Conservation (phyloP, 371 early-diverging fungal species). For the Mortierella sp. region DNA sequence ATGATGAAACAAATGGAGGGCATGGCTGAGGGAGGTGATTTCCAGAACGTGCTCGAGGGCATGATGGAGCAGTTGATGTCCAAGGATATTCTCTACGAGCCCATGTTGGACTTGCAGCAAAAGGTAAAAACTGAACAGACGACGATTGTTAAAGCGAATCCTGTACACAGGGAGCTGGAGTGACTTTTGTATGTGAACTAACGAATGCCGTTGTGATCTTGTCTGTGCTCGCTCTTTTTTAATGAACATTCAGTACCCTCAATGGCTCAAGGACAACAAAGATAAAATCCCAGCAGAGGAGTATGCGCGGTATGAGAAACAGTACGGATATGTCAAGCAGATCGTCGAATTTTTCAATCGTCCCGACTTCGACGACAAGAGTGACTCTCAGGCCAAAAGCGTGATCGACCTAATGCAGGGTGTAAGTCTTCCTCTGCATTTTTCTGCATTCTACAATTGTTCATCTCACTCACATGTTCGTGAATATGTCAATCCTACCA, state of each 20-base stretch:
- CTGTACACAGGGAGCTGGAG: not conserved
- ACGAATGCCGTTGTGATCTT: not conserved
- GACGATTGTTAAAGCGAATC: not conserved
- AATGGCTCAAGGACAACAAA: slow-evolving; percentile 84
- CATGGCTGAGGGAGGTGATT: slow-evolving; percentile 81
- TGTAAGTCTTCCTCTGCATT: slow-evolving; percentile 60
- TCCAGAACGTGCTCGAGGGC: slow-evolving; percentile 87
- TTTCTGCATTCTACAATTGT: not conserved
- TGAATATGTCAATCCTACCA: slow-evolving; percentile 24
- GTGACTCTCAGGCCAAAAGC: slow-evolving; percentile 71
- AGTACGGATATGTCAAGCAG: slow-evolving; percentile 76
- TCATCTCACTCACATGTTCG: not conserved
- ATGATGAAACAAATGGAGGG: slow-evolving; percentile 93
- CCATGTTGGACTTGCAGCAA: slow-evolving; percentile 86
- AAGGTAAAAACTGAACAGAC: slow-evolving; percentile 60
- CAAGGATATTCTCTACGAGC: slow-evolving; percentile 93
- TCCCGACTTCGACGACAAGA: slow-evolving; percentile 71
- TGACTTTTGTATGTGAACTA: not conserved
- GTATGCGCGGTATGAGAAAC: slow-evolving; percentile 78
- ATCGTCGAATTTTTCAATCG: slow-evolving; percentile 84
- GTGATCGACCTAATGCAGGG: slow-evolving; percentile 91
- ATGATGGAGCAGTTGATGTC: slow-evolving; percentile 93
- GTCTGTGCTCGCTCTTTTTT: not conserved
- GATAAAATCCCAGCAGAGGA: slow-evolving; percentile 72
- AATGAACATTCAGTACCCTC: slow-evolving; percentile 76